Evolutionary conservation across 176 grass and related monocot genomes (phyloP).

Genomic region (barley (Hordeum vulgare)): MorexV3_pseudomolecules_assembly NC_058520.1:326795154-326795653

Average conservation of each 20-base stretch:
- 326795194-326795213: constrained; percentile 7
- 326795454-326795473: not conserved
- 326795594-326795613: constrained; percentile 1
- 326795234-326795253: not conserved
- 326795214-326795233: not conserved
- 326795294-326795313: not conserved
- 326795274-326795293: not conserved
- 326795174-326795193: not conserved
- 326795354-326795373: too few species aligned
- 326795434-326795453: not conserved
- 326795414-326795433: not conserved
- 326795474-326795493: not conserved
- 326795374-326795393: too few species aligned
- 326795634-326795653: not conserved
- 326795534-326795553: not conserved
- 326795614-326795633: not conserved
- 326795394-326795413: not conserved
- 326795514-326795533: not conserved
- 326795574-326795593: not conserved
- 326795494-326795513: not conserved
- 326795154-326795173: constrained; percentile 20
- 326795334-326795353: too few species aligned
- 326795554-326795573: not conserved
- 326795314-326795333: too few species aligned
- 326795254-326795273: not conserved